Conservation (phyloP, 1,284 basidiomycete species). For the Volvariella surrecta region DNA sequence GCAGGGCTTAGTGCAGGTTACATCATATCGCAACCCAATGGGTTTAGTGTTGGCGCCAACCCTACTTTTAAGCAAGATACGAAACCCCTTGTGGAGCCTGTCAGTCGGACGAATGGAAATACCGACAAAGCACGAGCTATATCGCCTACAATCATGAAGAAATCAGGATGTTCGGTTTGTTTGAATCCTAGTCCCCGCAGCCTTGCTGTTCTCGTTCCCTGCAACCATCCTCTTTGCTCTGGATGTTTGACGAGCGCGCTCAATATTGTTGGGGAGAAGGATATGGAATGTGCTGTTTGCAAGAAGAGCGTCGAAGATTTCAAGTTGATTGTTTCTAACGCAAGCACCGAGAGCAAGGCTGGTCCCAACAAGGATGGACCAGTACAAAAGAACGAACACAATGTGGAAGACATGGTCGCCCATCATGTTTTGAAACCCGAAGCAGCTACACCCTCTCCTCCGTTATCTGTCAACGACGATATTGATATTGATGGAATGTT, state of each 20-base stretch:
- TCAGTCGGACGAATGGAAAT: background rate
- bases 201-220: constrained; percentile 63
- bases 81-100: background rate
- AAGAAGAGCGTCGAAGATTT: constrained; percentile 61
- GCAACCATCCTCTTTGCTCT: constrained; percentile 66
- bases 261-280: constrained; percentile 80
- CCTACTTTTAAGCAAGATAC: background rate
- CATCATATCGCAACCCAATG: background rate
- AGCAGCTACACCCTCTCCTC: background rate
- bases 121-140: background rate
- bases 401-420: background rate
- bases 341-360: background rate
- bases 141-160: constrained; percentile 8
- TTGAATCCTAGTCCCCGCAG: constrained; percentile 30
- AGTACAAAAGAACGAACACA: background rate
- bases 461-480: background rate
- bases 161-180: constrained; percentile 29
- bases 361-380: background rate
- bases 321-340: constrained; percentile 30
- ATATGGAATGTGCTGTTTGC: constrained; percentile 75
- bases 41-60: no score
- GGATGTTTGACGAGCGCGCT: constrained; percentile 72
- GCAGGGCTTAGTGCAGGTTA: background rate
- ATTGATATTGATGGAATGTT: constrained; percentile 28
- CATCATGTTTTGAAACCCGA: background rate